Evolutionary conservation across 108 stramenopile genomes (phyloP).

Genomic region (Chaetoceros muelleri): DNA sequence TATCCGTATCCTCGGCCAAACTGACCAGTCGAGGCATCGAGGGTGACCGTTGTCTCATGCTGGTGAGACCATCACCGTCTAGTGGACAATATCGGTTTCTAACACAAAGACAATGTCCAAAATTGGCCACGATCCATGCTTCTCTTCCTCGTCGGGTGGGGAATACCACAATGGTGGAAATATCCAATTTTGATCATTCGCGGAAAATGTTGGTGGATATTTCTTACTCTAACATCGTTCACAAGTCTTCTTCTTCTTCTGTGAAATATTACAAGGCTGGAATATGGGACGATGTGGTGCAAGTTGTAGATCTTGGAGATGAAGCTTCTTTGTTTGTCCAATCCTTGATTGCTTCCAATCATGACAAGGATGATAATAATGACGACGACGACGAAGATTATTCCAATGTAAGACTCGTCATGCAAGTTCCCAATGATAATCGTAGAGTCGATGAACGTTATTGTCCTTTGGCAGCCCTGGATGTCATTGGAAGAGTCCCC

Average conservation of each 20-base stretch:
- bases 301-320: slow-evolving; percentile 66
- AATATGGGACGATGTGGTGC: slow-evolving; percentile 52
- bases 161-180: not conserved
- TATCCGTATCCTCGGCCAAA: slow-evolving; percentile 20
- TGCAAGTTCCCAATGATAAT: slow-evolving; percentile 9
- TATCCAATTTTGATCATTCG: not conserved
- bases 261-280: slow-evolving; percentile 28
- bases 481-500: slow-evolving; percentile 25
- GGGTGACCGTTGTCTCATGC: slow-evolving; percentile 64
- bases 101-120: slow-evolving; percentile 65
- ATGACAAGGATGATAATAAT: slow-evolving; percentile 17
- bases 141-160: slow-evolving; percentile 4
- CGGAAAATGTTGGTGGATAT: not conserved
- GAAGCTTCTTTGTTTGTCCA: slow-evolving; percentile 57
- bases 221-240: not conserved
- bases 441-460: slow-evolving; percentile 27
- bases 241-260: no score
- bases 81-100: slow-evolving; percentile 60
- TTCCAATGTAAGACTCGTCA: slow-evolving; percentile 45
- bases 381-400: slow-evolving; percentile 6
- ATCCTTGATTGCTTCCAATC: slow-evolving; percentile 20
- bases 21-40: slow-evolving; percentile 44
- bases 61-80: slow-evolving; percentile 32
- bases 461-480: slow-evolving; percentile 34
- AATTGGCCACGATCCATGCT: slow-evolving; percentile 44